Percentiles rank a stretch among this genome's conserved stretches.
These are phyloP conservation scores for Kodamaea neixiangensis DNA, from an alignment of 805 yeast species.

Conservation along the genomic window DNA sequence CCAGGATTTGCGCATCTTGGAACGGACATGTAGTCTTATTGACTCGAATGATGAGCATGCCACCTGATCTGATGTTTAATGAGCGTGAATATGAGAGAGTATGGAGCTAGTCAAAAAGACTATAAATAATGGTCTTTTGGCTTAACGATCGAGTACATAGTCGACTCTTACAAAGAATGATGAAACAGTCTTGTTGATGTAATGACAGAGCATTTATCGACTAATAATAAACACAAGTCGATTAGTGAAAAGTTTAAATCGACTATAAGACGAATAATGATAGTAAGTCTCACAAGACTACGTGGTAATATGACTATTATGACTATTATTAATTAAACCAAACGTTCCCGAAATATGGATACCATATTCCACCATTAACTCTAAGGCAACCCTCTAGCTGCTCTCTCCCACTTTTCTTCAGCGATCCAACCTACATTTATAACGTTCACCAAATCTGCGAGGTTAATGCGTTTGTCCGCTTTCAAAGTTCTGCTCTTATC, in stretches of 20 bases:
- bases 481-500: constrained; percentile 68
- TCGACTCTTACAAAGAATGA: too few relatives aligned
- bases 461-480: constrained; percentile 60
- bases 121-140: too few relatives aligned
- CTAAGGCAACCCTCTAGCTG: constrained; percentile 39
- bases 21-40: constrained; percentile 39
- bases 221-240: too few relatives aligned
- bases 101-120: too few relatives aligned
- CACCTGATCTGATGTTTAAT: too few relatives aligned
- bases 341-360: background rate
- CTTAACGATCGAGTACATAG: too few relatives aligned
- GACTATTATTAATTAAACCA: background rate
- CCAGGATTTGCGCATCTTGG: constrained; percentile 70
- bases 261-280: too few relatives aligned
- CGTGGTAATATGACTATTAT: background rate
- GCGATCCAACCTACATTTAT: constrained; percentile 85
- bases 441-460: constrained; percentile 69
- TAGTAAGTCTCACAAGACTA: background rate
- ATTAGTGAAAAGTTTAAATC: too few relatives aligned
- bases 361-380: background rate
- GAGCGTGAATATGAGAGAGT: too few relatives aligned
- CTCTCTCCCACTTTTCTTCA: constrained; percentile 70
- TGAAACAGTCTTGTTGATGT: too few relatives aligned
- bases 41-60: constrained; percentile 25
- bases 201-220: too few relatives aligned